phyloP scores from a whole-genome alignment of 176 grass and related monocot genomes.

The Ananas comosus region DNA sequence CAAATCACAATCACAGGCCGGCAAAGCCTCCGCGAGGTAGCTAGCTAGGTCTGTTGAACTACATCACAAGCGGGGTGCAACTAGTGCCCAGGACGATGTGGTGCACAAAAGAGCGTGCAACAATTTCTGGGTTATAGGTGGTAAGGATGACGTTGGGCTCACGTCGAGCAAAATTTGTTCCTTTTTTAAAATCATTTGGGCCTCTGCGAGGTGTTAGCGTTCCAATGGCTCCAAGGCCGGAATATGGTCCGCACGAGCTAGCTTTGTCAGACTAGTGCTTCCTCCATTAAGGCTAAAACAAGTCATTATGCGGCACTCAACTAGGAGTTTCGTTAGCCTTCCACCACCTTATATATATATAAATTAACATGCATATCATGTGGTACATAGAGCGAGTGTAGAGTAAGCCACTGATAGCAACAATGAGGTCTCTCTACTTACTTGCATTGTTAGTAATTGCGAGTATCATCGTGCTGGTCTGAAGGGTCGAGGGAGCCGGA shows the following conservation, averaged over 20 bases:
- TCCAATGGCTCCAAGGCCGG: neutral
- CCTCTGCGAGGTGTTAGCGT: neutral
- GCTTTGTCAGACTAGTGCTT: neutral
- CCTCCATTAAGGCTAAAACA: neutral
- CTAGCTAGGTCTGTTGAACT: too few relatives aligned
- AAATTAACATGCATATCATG: neutral
- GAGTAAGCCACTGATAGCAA: neutral
- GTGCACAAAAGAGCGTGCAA: too few relatives aligned
- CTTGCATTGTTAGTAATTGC: neutral
- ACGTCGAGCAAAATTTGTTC: neutral
- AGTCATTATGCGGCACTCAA: neutral
- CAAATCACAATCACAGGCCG: too few relatives aligned
- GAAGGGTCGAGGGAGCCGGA: constrained; percentile 20
- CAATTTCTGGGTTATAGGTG: too few relatives aligned
- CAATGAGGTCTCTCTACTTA: neutral
- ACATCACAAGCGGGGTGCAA: too few relatives aligned
- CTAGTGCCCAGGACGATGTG: too few relatives aligned
- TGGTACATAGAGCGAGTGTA: neutral
- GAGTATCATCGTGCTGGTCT: neutral
- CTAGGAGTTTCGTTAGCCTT: neutral
- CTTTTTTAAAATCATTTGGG: neutral
- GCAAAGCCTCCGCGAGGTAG: too few relatives aligned
- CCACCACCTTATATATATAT: neutral
- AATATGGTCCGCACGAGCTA: neutral
- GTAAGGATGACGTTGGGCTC: neutral